These are phyloP conservation scores for Nyssa sinensis DNA, from an alignment of 148 eudicot species.

Conservation along the genomic window DNA sequence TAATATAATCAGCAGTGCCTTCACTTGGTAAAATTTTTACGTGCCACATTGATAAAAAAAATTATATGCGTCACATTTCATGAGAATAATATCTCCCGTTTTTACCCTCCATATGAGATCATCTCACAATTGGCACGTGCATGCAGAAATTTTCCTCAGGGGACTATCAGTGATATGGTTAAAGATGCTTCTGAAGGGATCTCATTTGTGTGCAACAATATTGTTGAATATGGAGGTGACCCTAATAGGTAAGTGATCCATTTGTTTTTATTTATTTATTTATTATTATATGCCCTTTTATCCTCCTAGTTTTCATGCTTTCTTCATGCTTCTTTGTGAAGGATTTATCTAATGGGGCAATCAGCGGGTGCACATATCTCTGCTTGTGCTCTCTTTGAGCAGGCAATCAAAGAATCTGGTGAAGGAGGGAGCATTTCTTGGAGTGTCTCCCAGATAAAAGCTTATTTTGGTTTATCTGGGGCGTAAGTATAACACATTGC, in stretches of 20 bases:
- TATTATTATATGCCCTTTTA: not conserved
- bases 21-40: not conserved
- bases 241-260: constrained; percentile 58
- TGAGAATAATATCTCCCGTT: not conserved
- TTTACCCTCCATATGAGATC: not conserved
- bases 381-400: constrained; percentile 80
- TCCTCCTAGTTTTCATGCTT: constrained; percentile 10
- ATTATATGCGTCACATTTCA: not conserved
- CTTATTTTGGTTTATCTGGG: constrained; percentile 94
- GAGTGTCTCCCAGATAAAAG: constrained; percentile 85
- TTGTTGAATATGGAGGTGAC: constrained; percentile 72
- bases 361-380: constrained; percentile 99
- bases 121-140: constrained; percentile 17
- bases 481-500: constrained; percentile 53
- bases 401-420: constrained; percentile 68
- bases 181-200: constrained; percentile 86
- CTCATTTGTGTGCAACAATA: constrained; percentile 62
- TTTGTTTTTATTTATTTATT: not conserved
- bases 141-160: constrained; percentile 98
- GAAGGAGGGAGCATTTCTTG: constrained; percentile 68
- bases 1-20: not conserved
- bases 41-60: too few species aligned
- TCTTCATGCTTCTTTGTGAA: constrained; percentile 26
- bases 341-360: constrained; percentile 88
- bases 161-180: constrained; percentile 92